phyloP scores from a whole-genome alignment of 345 rosid genomes.

The Eucalyptus cladocalyx region DNA sequence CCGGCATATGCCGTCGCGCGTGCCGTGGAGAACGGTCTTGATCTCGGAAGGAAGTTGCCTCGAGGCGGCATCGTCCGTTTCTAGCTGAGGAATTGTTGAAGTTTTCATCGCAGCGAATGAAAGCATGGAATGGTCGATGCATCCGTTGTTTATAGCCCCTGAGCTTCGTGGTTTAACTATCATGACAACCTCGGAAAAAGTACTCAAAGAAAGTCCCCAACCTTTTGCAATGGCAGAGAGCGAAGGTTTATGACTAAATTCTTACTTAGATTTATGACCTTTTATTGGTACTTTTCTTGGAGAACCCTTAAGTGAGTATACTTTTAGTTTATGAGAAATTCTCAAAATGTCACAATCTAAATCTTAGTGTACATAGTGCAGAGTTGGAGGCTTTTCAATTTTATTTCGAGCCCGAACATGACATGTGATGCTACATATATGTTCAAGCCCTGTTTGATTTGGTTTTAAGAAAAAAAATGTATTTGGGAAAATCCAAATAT shows the following conservation, averaged over 20 bases:
- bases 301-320: background rate
- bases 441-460: too few relatives aligned
- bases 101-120: background rate
- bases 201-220: background rate
- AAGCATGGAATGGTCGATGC: background rate
- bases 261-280: accelerated
- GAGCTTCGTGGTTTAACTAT: background rate
- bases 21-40: background rate
- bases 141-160: background rate
- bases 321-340: background rate
- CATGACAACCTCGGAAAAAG: too few relatives aligned
- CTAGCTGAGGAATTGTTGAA: background rate
- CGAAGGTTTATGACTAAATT: too few relatives aligned
- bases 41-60: background rate
- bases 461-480: too few relatives aligned
- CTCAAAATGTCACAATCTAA: background rate
- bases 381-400: too few relatives aligned
- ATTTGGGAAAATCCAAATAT: too few relatives aligned
- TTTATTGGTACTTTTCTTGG: too few relatives aligned
- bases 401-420: background rate
- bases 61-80: background rate
- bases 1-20: background rate
- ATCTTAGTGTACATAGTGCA: too few relatives aligned
- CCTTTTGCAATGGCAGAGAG: accelerated
- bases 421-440: background rate